phyloP scores from a whole-genome alignment of 768 basidiomycete genomes.

The Artomyces pyxidatus region DNA sequence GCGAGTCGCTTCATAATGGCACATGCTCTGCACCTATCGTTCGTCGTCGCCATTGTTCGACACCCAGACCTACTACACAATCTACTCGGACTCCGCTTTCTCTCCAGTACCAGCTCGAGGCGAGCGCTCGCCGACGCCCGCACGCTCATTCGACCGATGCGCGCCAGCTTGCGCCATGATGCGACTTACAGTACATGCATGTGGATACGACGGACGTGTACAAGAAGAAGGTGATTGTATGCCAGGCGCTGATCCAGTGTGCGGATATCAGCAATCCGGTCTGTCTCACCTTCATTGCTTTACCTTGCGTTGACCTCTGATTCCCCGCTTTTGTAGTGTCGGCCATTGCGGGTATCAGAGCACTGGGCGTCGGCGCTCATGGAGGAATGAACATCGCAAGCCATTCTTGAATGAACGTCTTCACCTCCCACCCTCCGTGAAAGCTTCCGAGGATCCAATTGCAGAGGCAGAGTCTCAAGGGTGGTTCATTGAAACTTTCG shows the following conservation, averaged over 20 bases:
- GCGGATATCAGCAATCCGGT: constrained; percentile 99
- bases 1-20: too few relatives aligned
- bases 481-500: constrained; percentile 79
- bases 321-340: constrained; percentile 52
- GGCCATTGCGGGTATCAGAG: constrained; percentile 85
- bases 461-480: constrained; percentile 79
- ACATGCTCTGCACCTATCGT: too few relatives aligned
- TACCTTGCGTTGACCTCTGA: background rate
- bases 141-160: too few relatives aligned
- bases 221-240: constrained; percentile 55
- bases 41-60: too few relatives aligned
- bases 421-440: constrained; percentile 54
- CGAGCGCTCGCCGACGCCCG: too few relatives aligned
- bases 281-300: constrained; percentile 27
- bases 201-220: constrained; percentile 31
- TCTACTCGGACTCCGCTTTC: too few relatives aligned
- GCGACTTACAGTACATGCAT: too few relatives aligned
- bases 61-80: too few relatives aligned
- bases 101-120: too few relatives aligned
- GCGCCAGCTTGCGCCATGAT: too few relatives aligned
- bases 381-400: constrained; percentile 88
- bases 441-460: constrained; percentile 38
- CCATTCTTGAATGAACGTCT: constrained; percentile 76
- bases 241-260: constrained; percentile 91
- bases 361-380: constrained; percentile 88